phyloP scores from a whole-genome alignment of 2,329 filamentous ascomycete genomes.

The Teratosphaeria gauchensis region DNA sequence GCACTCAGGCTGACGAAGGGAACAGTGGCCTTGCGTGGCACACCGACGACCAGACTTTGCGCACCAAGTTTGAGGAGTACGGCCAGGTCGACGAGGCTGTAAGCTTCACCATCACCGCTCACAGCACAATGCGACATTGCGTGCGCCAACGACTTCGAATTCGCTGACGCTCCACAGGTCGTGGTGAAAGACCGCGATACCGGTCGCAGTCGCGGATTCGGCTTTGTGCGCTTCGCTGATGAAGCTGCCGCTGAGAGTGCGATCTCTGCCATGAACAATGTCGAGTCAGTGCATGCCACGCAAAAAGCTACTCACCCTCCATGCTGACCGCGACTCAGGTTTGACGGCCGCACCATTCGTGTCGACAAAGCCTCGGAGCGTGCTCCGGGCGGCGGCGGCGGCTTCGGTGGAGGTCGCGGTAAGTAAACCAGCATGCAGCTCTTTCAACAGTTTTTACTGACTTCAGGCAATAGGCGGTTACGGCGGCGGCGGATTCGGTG shows the following conservation, averaged over 20 bases:
- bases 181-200: conserved; percentile 98
- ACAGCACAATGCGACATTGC: not conserved
- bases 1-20: conserved; percentile 6
- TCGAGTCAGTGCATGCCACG: conserved; percentile 59
- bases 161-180: conserved; percentile 50
- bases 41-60: conserved; percentile 80
- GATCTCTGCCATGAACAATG: conserved; percentile 72
- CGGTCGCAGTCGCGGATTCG: conserved; percentile 91
- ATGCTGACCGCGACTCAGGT: conserved; percentile 44
- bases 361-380: conserved; percentile 92
- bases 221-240: conserved; percentile 81
- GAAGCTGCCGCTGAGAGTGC: conserved; percentile 68
- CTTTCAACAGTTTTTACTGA: not conserved
- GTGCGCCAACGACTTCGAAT: not conserved
- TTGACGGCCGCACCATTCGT: conserved; percentile 87
- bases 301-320: not conserved
- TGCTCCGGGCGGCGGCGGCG: conserved; percentile 45
- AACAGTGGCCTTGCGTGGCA: conserved; percentile 93
- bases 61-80: conserved; percentile 86
- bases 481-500: conserved; percentile 14
- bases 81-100: conserved; percentile 91
- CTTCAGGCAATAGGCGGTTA: conserved; percentile 11
- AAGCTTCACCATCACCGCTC: conserved; percentile 38
- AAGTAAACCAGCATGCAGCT: conserved; percentile 9
- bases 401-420: conserved; percentile 29